A percentile compares a stretch with the other conserved stretches of the same genome.
These are phyloP conservation scores for Litchi chinensis DNA, from an alignment of 345 rosid species.

Conservation along the genomic window DNA sequence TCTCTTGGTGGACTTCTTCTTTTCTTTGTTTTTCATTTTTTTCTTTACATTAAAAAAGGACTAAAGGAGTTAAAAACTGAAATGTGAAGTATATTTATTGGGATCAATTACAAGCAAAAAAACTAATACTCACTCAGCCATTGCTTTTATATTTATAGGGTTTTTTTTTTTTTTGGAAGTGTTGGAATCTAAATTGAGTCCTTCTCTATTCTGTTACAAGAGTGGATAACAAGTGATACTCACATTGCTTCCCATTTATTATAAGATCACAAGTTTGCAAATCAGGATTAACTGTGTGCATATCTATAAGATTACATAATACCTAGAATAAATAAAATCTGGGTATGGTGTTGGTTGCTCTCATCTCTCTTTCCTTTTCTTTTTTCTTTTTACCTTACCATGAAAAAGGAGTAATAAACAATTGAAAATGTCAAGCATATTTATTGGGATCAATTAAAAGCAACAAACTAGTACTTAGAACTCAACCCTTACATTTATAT, in stretches of 20 bases:
- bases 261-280: not conserved
- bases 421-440: not conserved
- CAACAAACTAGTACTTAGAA: not conserved
- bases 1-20: not conserved
- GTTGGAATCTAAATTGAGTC: not conserved
- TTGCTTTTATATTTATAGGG: not conserved
- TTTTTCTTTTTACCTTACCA: no score
- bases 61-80: not conserved
- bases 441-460: not conserved
- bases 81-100: not conserved
- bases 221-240: not conserved
- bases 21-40: not conserved
- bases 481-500: not conserved
- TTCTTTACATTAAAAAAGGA: not conserved
- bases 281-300: not conserved
- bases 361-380: no score
- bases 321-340: not conserved
- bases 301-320: not conserved
- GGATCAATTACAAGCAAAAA: not conserved
- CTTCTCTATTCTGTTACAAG: not conserved
- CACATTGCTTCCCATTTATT: not conserved
- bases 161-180: not conserved
- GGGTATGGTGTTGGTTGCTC: no score
- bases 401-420: not conserved
- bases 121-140: not conserved